Percentiles rank a stretch among this genome's conserved stretches.
Evolutionary conservation across 306 rosid genomes (phyloP).

Genomic region (Dryas drummondii): DNA sequence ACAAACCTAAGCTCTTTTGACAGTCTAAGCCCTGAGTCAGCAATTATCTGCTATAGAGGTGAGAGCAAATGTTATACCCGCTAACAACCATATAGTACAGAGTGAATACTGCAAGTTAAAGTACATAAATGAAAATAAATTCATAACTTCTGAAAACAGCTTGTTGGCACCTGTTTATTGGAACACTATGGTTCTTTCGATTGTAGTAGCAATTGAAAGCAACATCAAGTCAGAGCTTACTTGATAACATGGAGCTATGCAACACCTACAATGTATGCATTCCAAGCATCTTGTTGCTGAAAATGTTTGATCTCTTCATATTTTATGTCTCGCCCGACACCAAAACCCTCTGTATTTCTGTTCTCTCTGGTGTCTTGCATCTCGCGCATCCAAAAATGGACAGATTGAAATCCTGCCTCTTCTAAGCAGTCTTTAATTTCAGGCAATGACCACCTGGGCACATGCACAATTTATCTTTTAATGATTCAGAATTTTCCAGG

Average conservation of each 20-base stretch:
- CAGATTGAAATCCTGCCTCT: constrained; percentile 78
- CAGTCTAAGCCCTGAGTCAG: no score
- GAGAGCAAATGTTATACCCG: not conserved
- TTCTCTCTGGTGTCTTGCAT: constrained; percentile 71
- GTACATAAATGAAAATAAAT: not conserved
- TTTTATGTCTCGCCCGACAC: constrained; percentile 58
- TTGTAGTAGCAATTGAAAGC: not conserved
- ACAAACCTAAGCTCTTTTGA: no score
- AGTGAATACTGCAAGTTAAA: no score
- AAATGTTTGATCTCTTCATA: constrained; percentile 75
- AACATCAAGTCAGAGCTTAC: not conserved
- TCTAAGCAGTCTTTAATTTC: constrained; percentile 89
- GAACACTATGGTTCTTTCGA: not conserved
- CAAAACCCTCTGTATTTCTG: constrained; percentile 62
- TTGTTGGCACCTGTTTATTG: not conserved
- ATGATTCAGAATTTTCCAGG: constrained; percentile 25
- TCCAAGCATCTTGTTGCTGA: constrained; percentile 84
- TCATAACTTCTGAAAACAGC: not conserved
- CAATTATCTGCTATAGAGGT: not conserved
- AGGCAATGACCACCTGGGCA: constrained; percentile 86
- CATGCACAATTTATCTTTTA: constrained; percentile 21
- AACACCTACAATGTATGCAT: constrained; percentile 87
- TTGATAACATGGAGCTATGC: constrained; percentile 37
- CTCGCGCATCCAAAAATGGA: constrained; percentile 79
- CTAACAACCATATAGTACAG: not conserved